A percentile compares a stretch with the other conserved stretches of the same genome.
Evolutionary conservation across 1,284 basidiomycete genomes (phyloP).

Genomic region (Ceratobasidium theobromae): DNA sequence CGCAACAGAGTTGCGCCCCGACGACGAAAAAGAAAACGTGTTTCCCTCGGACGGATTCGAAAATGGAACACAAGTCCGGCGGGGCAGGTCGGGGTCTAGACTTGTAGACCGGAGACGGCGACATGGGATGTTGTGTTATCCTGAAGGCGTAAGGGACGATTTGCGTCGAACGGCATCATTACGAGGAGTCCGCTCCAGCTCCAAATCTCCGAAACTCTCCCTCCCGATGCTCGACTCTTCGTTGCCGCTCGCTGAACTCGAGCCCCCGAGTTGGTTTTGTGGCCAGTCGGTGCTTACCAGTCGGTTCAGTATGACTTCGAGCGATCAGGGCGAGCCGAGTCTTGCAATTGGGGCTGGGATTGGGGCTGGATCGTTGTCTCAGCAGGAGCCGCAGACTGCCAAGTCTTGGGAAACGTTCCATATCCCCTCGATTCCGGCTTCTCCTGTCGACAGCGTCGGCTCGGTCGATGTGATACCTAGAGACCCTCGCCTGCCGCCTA

Average conservation of each 20-base stretch:
- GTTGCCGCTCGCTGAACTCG: no score
- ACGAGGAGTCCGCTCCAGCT: neutral
- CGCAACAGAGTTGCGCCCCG: neutral
- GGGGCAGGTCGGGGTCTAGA: no score
- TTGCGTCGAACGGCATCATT: neutral
- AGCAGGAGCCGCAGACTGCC: neutral
- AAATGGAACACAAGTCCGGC: neutral
- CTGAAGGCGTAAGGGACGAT: slow-evolving; percentile 17
- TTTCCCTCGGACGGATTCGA: neutral
- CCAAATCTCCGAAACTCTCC: neutral
- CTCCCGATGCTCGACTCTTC: no score
- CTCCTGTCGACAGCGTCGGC: neutral
- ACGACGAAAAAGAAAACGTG: neutral
- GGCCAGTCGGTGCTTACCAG: no score
- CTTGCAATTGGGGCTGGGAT: no score
- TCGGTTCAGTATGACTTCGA: no score
- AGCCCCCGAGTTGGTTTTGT: slow-evolving; percentile 24
- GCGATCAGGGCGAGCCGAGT: no score
- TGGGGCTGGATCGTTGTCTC: no score
- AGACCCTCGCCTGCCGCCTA: slow-evolving; percentile 21
- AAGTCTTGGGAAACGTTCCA: slow-evolving; percentile 27
- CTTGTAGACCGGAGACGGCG: slow-evolving; percentile 6
- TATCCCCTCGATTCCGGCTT: slow-evolving; percentile 16
- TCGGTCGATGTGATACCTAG: neutral
- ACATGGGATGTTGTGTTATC: slow-evolving; percentile 18